Evolutionary conservation across 148 eudicot species (phyloP).

Genomic region (Drosera capensis): DNA sequence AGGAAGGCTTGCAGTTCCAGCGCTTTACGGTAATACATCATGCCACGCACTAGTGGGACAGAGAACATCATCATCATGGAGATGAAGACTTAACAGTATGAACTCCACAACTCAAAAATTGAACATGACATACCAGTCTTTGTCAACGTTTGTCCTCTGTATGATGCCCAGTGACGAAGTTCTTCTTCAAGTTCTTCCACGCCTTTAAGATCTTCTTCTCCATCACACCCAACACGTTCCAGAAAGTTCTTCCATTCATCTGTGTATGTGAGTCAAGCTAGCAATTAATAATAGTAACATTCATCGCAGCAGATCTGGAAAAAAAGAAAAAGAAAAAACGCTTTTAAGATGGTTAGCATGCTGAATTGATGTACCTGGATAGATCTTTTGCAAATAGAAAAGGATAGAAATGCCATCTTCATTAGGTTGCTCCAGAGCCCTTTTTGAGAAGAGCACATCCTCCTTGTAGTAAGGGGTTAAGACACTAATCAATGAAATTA

Average conservation of each 20-base stretch:
- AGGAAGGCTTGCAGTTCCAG: conserved; percentile 69
- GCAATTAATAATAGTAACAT: conserved; percentile 4
- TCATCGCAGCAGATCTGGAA: neutral
- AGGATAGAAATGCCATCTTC: conserved; percentile 66
- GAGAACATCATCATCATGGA: conserved; percentile 1
- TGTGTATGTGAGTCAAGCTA: conserved; percentile 4
- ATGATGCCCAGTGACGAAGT: conserved; percentile 57
- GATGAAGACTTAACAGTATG: conserved; percentile 2
- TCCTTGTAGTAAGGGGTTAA: conserved; percentile 49
- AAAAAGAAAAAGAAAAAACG: conserved; percentile 6
- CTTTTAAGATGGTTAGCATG: neutral
- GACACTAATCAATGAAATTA: conserved; percentile 20
- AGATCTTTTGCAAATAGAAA: conserved; percentile 60
- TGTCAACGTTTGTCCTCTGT: conserved; percentile 63
- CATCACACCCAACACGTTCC: conserved; percentile 27
- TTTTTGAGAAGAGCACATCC: conserved; percentile 48
- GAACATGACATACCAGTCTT: conserved; percentile 64
- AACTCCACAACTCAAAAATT: too few species aligned
- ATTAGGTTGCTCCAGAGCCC: conserved; percentile 29
- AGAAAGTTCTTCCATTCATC: conserved; percentile 62
- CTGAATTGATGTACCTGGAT: conserved; percentile 27
- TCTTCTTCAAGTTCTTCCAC: conserved; percentile 29
- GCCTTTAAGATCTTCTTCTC: conserved; percentile 36
- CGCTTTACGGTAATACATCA: conserved; percentile 68
- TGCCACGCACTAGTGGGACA: conserved; percentile 42